phyloP scores from a whole-genome alignment of 352 stramenopile genomes.

The Phytopythium kandeliae region DNA sequence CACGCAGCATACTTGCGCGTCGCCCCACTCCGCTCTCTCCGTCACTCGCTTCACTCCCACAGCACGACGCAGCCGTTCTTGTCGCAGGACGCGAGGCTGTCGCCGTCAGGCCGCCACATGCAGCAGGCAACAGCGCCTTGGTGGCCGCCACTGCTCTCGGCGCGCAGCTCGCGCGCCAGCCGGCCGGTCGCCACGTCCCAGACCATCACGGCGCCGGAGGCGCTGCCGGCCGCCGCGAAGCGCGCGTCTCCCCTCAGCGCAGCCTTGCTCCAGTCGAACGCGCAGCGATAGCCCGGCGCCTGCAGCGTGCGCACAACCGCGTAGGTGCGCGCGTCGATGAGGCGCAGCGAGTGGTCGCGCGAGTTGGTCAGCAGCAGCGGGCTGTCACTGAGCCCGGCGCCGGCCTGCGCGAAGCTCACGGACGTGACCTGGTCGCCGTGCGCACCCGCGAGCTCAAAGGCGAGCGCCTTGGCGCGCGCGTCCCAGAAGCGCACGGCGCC shows the following conservation, averaged over 20 bases:
- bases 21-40: too few relatives aligned
- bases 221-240: conserved; percentile 48
- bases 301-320: conserved; percentile 34
- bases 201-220: conserved; percentile 50
- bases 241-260: conserved; percentile 65
- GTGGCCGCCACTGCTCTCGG: conserved; percentile 27
- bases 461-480: conserved; percentile 40
- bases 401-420: conserved; percentile 49
- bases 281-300: conserved; percentile 55
- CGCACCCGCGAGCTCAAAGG: conserved; percentile 46
- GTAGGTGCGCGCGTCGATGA: conserved; percentile 69
- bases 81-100: conserved; percentile 63
- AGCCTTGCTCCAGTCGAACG: conserved; percentile 77
- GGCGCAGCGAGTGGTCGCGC: conserved; percentile 57
- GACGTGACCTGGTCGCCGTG: conserved; percentile 72
- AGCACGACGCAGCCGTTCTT: conserved; percentile 81
- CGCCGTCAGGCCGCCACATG: conserved; percentile 64
- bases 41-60: conserved; percentile 20
- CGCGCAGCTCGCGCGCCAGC: conserved; percentile 47
- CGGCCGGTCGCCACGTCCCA: conserved; percentile 53
- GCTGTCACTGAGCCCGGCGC: conserved; percentile 12
- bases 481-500: conserved; percentile 78
- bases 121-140: conserved; percentile 72
- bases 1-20: too few relatives aligned
- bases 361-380: conserved; percentile 68